Percentiles rank a stretch among this genome's conserved stretches.
These are phyloP conservation scores for Neurospora sp. DNA, from an alignment of 2,329 filamentous ascomycete genomes.

Conservation along the genomic window DNA sequence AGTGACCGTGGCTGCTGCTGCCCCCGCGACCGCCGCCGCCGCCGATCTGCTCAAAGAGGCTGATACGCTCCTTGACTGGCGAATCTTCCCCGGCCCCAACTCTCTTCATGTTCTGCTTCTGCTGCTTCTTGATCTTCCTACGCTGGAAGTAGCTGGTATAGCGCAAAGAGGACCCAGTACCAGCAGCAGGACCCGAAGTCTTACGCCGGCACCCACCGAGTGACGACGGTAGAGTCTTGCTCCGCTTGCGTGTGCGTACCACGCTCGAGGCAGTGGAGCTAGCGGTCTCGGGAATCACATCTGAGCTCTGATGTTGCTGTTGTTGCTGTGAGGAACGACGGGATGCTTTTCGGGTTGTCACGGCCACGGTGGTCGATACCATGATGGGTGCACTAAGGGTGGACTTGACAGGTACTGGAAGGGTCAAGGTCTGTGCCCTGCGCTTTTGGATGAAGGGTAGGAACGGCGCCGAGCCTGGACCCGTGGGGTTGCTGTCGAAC, in stretches of 20 bases:
- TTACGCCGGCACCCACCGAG: background rate
- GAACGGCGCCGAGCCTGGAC: slow-evolving; percentile 12
- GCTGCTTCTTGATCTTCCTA: slow-evolving; percentile 3
- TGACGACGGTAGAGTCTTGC: slow-evolving; percentile 1
- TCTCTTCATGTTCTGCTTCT: slow-evolving; percentile 1
- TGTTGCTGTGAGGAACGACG: background rate
- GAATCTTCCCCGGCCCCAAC: slow-evolving; percentile 5
- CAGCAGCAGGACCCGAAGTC: background rate
- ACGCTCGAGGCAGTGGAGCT: background rate
- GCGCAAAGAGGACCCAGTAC: background rate
- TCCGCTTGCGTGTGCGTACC: background rate
- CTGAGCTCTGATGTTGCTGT: background rate
- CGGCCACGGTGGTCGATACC: slow-evolving; percentile 11
- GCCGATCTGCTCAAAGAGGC: slow-evolving; percentile 18
- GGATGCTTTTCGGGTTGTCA: slow-evolving; percentile 5
- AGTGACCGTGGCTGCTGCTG: background rate
- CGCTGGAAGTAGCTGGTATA: background rate
- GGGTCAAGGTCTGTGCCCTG: slow-evolving; percentile 1
- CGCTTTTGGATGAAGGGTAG: slow-evolving; percentile 15
- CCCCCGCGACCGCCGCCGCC: background rate
- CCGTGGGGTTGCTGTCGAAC: slow-evolving; percentile 18
- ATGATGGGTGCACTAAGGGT: slow-evolving; percentile 12
- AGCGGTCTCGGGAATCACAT: background rate
- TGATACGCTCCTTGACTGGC: slow-evolving; percentile 17
- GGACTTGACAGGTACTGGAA: slow-evolving; percentile 5